A percentile compares a stretch with the other conserved stretches of the same genome.
Conservation (phyloP, 2,329 filamentous ascomycete genomes). For the Cordyceps sp. region DNA sequence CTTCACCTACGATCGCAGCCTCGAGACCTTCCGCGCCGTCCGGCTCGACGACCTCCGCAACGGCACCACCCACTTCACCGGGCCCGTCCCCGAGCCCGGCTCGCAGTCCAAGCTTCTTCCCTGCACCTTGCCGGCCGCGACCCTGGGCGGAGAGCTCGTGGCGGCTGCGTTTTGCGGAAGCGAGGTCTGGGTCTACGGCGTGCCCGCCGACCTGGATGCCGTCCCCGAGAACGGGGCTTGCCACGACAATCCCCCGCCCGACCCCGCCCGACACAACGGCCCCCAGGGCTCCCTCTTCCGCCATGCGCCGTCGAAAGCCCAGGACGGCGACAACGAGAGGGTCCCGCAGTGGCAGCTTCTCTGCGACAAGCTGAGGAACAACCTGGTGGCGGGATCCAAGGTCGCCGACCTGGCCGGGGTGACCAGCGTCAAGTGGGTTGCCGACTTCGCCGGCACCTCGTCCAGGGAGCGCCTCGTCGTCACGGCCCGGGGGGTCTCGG, state of each 20-base stretch:
- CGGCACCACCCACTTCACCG: conserved; percentile 66
- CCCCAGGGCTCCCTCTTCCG: too few species aligned
- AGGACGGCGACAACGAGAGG: conserved; percentile 15
- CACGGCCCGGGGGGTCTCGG: conserved; percentile 52
- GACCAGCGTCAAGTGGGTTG: conserved; percentile 57
- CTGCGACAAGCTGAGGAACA: conserved; percentile 52
- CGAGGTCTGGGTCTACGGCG: conserved; percentile 64
- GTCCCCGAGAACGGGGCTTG: conserved; percentile 25
- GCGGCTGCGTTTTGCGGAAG: conserved; percentile 57
- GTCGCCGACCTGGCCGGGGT: conserved; percentile 49
- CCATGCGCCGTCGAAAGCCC: conserved; percentile 13
- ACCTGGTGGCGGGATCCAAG: conserved; percentile 50
- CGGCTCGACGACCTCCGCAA: conserved; percentile 59
- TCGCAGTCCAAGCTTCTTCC: conserved; percentile 46
- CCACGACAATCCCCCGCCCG: conserved; percentile 8
- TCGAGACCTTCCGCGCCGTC: conserved; percentile 64
- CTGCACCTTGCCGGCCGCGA: conserved; percentile 51
- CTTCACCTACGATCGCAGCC: conserved; percentile 60
- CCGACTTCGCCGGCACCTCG: conserved; percentile 29
- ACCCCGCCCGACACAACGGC: conserved; percentile 13
- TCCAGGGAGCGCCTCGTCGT: conserved; percentile 46
- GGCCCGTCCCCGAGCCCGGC: conserved; percentile 37
- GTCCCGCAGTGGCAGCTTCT: conserved; percentile 54
- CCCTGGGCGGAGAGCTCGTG: conserved; percentile 53
- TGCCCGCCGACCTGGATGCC: conserved; percentile 57